Base-by-base conservation (phyloP, 805 yeast species). In the Cyberlindnera bimundalis region DNA sequence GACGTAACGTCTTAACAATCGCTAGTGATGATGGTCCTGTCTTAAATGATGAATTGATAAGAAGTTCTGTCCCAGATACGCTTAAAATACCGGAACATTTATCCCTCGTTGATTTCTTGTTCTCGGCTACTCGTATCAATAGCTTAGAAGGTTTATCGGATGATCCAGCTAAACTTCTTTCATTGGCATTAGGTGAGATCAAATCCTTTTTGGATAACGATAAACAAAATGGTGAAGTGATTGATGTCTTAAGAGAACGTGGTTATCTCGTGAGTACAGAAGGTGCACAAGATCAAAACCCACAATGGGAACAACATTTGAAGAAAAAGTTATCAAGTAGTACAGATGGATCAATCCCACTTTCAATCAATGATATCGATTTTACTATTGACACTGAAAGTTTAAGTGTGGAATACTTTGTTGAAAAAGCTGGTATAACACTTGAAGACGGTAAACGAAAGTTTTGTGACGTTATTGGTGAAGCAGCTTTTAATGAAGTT, bases 381-480 rank as follows among this genome's bases (percentile, higher is more conserved):
- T 28, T 43, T 20, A 20, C 26, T 12, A n/a, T 43, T 8, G 30
- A 43, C 13, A 18, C 26, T 7, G 26, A 17, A 10, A 18, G 16
- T 6, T 8, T 43, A 9, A 32, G 32, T 12, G 29, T 16, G 9
- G 46, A 43, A 23, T 43, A 43, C 38, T 43, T 38, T 24, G 39
- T 43, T 28, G 46, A 43, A 13, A 38, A 29, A 31, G 46, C 46
- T 12, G 46, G 46, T 3, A 38, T 43, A 24, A 38, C 46, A 9
- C 16, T 43, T 24, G 40, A 38, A 20, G 27, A 39, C 15, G 46
- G 46, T 1, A 17, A 33, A 26, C 17, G 42, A 11, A 43, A 39
- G 32, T 43, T 43, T 32, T 43, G 46, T 18, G 35, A 38, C 2
- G 27, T 43, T 5, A 20, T 43, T 28, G 40, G 42, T 2, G 46